Evolutionary conservation across 1,139 yeast species (phyloP).

Genomic region (Zygoascus sp.): DNA sequence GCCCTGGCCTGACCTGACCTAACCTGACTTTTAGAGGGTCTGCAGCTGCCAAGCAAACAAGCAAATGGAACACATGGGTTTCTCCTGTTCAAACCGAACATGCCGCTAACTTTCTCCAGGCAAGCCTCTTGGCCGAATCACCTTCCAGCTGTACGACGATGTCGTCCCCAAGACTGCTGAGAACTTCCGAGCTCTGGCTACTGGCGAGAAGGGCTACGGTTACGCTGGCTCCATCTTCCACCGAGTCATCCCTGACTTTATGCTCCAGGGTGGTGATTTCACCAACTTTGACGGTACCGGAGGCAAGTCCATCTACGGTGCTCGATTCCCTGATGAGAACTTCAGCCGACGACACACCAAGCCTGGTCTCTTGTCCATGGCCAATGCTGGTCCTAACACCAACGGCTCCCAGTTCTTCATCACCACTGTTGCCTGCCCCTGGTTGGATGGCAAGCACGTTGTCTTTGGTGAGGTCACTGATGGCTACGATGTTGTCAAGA

Average conservation of each 20-base stretch:
- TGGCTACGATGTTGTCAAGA: constrained; percentile 87
- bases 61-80: too few relatives aligned
- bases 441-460: constrained; percentile 99
- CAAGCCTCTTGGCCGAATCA: constrained; percentile 64
- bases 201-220: constrained; percentile 98
- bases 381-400: constrained; percentile 99
- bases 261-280: constrained; percentile 99
- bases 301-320: constrained; percentile 98
- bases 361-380: constrained; percentile 98
- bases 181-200: constrained; percentile 94
- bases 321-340: constrained; percentile 94
- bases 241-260: constrained; percentile 97
- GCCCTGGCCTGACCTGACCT: too few relatives aligned
- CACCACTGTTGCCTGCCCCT: constrained; percentile 92
- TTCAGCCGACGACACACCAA: constrained; percentile 76
- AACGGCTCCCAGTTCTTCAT: constrained; percentile 99
- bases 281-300: constrained; percentile 75
- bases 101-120: constrained; percentile 36
- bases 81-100: background rate
- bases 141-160: constrained; percentile 83
- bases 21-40: too few relatives aligned
- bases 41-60: too few relatives aligned
- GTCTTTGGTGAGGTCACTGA: constrained; percentile 96
- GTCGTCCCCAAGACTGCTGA: constrained; percentile 95
- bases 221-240: constrained; percentile 91